Evolutionary conservation across 169 alveolate species (phyloP).

Genomic region (Amoebophrya sp.): DNA sequence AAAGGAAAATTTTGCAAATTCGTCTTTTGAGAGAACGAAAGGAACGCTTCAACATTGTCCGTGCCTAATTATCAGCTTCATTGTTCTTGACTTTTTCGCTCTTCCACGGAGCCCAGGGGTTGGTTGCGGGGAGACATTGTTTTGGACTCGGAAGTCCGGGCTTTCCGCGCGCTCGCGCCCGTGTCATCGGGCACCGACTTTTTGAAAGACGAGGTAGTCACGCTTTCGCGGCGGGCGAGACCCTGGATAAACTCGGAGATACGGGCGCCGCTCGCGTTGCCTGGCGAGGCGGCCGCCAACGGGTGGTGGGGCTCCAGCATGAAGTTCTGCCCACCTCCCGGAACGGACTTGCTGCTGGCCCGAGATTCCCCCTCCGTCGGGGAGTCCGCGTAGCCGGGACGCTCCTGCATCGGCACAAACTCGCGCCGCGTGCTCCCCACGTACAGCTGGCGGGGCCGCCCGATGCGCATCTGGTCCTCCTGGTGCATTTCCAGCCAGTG

Average conservation of each 20-base stretch:
- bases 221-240: neutral
- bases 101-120: too few relatives aligned
- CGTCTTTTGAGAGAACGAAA: too few relatives aligned
- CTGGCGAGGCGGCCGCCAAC: neutral
- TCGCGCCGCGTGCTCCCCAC: slow-evolving; percentile 65
- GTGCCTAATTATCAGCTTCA: too few relatives aligned
- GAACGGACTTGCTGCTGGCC: too few relatives aligned
- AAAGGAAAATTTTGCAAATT: too few relatives aligned
- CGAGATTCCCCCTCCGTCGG: too few relatives aligned
- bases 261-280: neutral
- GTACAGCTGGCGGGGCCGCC: slow-evolving; percentile 48
- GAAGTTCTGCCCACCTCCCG: too few relatives aligned
- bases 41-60: too few relatives aligned
- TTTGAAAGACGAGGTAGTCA: neutral
- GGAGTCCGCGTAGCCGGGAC: too few relatives aligned
- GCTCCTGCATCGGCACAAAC: slow-evolving; percentile 67
- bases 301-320: neutral
- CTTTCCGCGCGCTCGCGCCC: neutral
- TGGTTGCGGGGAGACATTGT: too few relatives aligned
- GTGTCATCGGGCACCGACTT: neutral
- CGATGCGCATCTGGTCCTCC: slow-evolving; percentile 37
- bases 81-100: too few relatives aligned
- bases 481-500: slow-evolving; percentile 57
- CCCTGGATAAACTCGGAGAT: neutral
- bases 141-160: too few relatives aligned